Conservation (phyloP, 2,329 filamentous ascomycete genomes). For the Sporothrix pseudoabietina region DNA sequence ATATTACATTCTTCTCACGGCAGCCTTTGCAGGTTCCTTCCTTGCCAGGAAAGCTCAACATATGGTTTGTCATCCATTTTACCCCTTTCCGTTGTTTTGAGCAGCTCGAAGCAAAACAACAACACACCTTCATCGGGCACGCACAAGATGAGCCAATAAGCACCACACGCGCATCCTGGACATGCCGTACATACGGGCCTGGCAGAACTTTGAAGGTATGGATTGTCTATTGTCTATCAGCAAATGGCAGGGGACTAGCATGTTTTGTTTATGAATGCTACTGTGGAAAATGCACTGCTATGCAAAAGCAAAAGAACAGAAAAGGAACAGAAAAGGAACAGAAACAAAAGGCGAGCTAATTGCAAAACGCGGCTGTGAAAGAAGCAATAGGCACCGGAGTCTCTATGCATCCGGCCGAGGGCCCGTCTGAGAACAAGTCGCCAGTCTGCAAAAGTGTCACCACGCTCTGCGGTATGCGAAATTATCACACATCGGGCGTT, state of each 20-base stretch:
- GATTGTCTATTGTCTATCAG: neutral
- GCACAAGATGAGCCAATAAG: neutral
- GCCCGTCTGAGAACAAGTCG: neutral
- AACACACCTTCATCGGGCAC: neutral
- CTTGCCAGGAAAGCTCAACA: neutral
- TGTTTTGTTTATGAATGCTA: constrained; percentile 7
- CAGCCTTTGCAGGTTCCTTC: neutral
- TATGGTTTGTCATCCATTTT: neutral
- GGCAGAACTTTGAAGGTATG: neutral
- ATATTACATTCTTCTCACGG: neutral
- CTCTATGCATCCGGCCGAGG: neutral
- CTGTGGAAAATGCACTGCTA: neutral
- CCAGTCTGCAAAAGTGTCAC: neutral
- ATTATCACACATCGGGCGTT: neutral
- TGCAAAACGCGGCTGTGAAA: neutral
- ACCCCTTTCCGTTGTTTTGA: neutral
- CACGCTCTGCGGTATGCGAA: neutral
- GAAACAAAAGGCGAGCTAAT: neutral
- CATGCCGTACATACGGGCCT: neutral
- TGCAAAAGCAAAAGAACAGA: neutral
- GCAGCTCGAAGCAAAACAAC: neutral
- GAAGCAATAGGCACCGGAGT: neutral
- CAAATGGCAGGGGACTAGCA: neutral
- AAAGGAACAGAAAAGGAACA: neutral
- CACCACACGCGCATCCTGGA: neutral